Conservation (phyloP, 345 rosid species). For the Abelmoschus esculentus region DNA sequence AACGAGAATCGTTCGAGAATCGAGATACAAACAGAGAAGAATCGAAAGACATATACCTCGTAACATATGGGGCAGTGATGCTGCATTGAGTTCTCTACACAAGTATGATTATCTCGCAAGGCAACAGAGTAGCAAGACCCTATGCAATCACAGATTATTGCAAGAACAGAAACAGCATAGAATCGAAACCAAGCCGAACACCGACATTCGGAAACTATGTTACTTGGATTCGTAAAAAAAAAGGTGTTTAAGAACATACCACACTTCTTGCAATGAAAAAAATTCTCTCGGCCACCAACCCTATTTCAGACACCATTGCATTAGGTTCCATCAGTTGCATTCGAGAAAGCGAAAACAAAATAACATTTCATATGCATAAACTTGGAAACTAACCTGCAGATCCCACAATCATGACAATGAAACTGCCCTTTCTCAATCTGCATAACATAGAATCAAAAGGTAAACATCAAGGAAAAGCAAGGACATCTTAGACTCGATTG, state of each 20-base stretch:
- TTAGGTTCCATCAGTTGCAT: conserved; percentile 8
- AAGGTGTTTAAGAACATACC: conserved; percentile 42
- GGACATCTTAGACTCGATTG: background rate
- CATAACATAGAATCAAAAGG: conserved; percentile 9
- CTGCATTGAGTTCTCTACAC: conserved; percentile 92
- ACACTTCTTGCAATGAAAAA: conserved; percentile 86
- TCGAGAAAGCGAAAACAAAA: background rate
- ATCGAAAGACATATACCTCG: conserved; percentile 49
- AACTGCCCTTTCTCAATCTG: conserved; percentile 72
- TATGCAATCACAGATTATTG: conserved; percentile 13
- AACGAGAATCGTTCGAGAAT: background rate
- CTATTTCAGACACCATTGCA: conserved; percentile 29
- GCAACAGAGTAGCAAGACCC: conserved; percentile 72
- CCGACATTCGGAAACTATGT: background rate
- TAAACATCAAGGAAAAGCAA: conserved; percentile 1
- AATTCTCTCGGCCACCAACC: conserved; percentile 85
- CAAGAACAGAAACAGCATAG: background rate
- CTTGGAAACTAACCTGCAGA: conserved; percentile 63
- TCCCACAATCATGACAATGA: conserved; percentile 95
- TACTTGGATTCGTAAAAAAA: background rate
- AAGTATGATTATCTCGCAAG: conserved; percentile 66
- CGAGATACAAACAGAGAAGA: background rate
- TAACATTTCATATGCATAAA: background rate
- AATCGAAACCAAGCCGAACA: background rate
- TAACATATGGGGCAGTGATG: conserved; percentile 98